Evolutionary conservation across 805 yeast genomes (phyloP).

Genomic region (Lipomyces chichibuensis): DNA sequence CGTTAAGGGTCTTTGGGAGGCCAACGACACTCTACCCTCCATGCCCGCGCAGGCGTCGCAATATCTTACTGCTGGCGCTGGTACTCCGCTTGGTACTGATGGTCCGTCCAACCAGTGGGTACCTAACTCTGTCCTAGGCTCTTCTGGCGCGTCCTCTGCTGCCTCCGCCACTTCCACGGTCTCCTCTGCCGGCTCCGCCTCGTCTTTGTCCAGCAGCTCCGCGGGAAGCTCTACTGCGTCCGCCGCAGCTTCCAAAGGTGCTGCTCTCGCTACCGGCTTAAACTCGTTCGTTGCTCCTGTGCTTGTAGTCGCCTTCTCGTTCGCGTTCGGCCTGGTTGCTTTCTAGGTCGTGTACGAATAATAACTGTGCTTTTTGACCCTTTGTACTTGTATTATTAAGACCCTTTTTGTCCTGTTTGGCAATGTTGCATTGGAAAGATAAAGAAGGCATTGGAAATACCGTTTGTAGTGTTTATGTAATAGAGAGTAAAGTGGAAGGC

Average conservation of each 20-base stretch:
- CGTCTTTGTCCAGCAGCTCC: constrained; percentile 34
- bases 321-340: constrained; percentile 20
- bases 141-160: constrained; percentile 12
- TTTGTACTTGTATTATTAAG: constrained; percentile 1
- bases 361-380: not conserved
- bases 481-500: not conserved
- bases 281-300: constrained; percentile 17
- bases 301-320: constrained; percentile 19
- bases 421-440: not conserved
- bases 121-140: constrained; percentile 6
- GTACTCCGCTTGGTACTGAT: constrained; percentile 42
- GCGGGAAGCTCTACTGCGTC: constrained; percentile 38
- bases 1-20: constrained; percentile 35
- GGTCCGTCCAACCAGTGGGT: constrained; percentile 41
- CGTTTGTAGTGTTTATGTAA: not conserved
- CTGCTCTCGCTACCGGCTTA: constrained; percentile 44
- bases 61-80: constrained; percentile 47
- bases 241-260: constrained; percentile 44
- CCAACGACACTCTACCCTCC: constrained; percentile 36
- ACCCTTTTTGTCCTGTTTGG: not conserved
- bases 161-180: constrained; percentile 12
- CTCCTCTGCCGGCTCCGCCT: constrained; percentile 2
- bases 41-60: constrained; percentile 41
- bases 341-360: constrained; percentile 8
- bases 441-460: not conserved